phyloP scores from a whole-genome alignment of 768 basidiomycete genomes.

The Kwoniella dendrophila region DNA sequence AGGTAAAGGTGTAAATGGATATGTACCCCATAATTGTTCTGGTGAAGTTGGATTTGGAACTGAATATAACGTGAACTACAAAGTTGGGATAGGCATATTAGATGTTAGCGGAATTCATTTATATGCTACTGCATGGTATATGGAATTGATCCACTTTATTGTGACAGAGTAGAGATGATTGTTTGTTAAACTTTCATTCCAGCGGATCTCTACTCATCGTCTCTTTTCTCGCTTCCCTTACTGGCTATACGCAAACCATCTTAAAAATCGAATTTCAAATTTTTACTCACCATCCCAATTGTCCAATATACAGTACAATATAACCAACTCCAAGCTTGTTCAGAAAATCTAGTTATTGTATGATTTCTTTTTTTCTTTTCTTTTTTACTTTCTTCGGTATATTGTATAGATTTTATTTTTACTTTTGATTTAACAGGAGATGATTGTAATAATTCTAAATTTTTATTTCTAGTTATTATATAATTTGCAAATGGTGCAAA shows the following conservation, averaged over 20 bases:
- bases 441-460: neutral
- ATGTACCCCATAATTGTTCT: constrained; percentile 70
- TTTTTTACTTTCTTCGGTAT: constrained; percentile 50
- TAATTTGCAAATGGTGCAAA: constrained; percentile 80
- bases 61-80: constrained; percentile 76
- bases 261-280: neutral
- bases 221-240: too few species aligned
- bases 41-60: constrained; percentile 69
- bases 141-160: too few species aligned
- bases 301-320: constrained; percentile 78
- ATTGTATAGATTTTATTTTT: neutral
- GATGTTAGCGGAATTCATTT: too few species aligned
- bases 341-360: constrained; percentile 82
- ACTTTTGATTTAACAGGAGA: neutral
- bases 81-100: neutral
- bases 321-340: constrained; percentile 87
- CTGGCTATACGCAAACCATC: too few species aligned
- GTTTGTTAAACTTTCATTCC: too few species aligned
- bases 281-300: constrained; percentile 75
- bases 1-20: constrained; percentile 81
- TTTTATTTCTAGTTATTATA: constrained; percentile 61
- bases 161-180: too few species aligned
- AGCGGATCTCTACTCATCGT: too few species aligned
- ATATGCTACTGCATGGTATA: too few species aligned
- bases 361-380: constrained; percentile 68